Evolutionary conservation across 768 basidiomycete genomes (phyloP), one percentile per base, ranked within the genome.

Genomic region (Lactifluus hygrophoroides): DNA sequence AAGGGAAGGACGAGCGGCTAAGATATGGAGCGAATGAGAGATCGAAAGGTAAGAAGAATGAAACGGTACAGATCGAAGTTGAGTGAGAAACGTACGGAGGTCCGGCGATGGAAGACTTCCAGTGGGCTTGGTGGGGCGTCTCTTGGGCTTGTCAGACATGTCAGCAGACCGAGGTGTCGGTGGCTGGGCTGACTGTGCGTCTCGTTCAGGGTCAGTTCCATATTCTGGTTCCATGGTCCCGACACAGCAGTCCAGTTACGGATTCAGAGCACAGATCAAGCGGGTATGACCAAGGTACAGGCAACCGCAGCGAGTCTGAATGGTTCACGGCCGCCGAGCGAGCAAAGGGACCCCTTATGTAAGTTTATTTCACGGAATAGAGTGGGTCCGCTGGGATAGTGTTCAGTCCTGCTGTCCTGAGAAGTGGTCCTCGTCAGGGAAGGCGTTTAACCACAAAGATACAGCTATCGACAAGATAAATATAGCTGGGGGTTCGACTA

Each of bases 1-100:
- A 62, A 67, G 66, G 65, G 61, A 54, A 51, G 64, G 65, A 56
- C 54, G 66, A 45, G 63, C 53, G 40, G 54, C 56, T 63, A 13
- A 25, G 23, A 40, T 44, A 30, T 28, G 34, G 19, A n/a, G 19
- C 25, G 42, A 38, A 28, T 48, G 46, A 49, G 51, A 64, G 54
- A 50, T 40, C 19, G 21, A 44, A n/a, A n/a, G 21, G 51, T n/a
- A 34, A 53, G 60, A 43, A 32, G 34, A 50, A 51, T 43, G 58
- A 35, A 52, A 30, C 11, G 25, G 17, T 27, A 27, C 35, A n/a
- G 46, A 54, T 55, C 50, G 50, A 60, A 53, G 16, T 37, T 30
- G 21, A 49, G 43, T 51, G 40, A 55, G 38, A 45, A n/a, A 61
- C 59, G 19, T 47, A 61, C 62, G 60, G 38, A 48, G 49, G 59